A percentile compares a stretch with the other conserved stretches of the same genome.
Conservation (phyloP, 2,329 filamentous ascomycete genomes). For the Kalmusia sp. region DNA sequence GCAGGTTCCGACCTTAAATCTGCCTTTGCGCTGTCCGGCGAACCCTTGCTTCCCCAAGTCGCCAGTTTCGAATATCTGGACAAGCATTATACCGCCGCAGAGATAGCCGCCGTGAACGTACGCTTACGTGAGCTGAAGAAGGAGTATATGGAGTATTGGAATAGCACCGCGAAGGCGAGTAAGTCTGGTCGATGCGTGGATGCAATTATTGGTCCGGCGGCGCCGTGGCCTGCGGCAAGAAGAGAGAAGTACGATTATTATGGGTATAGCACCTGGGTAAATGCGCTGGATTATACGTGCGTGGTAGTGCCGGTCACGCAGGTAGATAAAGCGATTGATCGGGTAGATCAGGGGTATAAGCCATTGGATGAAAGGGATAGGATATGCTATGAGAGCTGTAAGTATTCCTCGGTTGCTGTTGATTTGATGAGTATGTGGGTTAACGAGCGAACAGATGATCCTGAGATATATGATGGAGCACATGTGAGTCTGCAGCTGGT, state of each 20-base stretch:
- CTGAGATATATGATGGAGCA: constrained; percentile 47
- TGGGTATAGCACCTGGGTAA: constrained; percentile 40
- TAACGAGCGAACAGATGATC: constrained; percentile 39
- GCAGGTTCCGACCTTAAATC: constrained; percentile 36
- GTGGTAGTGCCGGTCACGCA: constrained; percentile 44
- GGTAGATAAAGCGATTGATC: constrained; percentile 39
- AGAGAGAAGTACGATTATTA: constrained; percentile 40
- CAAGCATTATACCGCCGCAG: constrained; percentile 30
- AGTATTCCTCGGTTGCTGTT: constrained; percentile 19
- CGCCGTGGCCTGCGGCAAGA: constrained; percentile 46
- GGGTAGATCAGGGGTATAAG: constrained; percentile 28
- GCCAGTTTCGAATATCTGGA: constrained; percentile 18
- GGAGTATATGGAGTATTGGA: constrained; percentile 49
- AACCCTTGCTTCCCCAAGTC: constrained; percentile 39
- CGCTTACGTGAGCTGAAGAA: constrained; percentile 37
- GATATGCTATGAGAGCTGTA: constrained; percentile 35
- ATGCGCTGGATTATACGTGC: constrained; percentile 41
- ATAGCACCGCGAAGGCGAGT: constrained; percentile 30
- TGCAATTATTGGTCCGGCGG: constrained; percentile 45
- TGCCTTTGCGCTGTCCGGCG: constrained; percentile 43
- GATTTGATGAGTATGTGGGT: background rate
- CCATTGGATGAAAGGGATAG: constrained; percentile 37
- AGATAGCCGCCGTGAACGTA: constrained; percentile 45
- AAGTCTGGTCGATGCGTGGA: constrained; percentile 44
- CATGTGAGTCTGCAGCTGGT: constrained; percentile 48